A percentile compares a stretch with the other conserved stretches of the same genome.
These are phyloP conservation scores for Nissolia schottii DNA, from an alignment of 306 rosid genomes.

Conservation along the genomic window DNA sequence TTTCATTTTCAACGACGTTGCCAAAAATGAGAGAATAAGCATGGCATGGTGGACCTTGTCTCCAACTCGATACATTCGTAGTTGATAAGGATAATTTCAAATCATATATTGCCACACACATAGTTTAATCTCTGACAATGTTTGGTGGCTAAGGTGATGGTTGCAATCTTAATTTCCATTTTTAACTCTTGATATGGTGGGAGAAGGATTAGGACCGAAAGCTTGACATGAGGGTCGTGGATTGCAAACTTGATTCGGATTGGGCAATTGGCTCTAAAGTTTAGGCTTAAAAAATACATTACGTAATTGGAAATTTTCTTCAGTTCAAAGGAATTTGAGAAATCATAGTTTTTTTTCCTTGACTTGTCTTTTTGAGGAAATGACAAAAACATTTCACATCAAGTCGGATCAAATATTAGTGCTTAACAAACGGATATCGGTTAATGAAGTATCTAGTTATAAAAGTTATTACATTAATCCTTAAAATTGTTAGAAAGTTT, in stretches of 20 bases:
- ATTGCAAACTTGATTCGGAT: neutral
- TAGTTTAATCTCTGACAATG: neutral
- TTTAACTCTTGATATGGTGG: constrained; percentile 3
- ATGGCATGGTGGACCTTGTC: constrained; percentile 3
- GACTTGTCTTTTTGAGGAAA: neutral
- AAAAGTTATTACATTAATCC: no score
- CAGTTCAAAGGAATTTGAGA: constrained; percentile 28
- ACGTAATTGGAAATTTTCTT: constrained; percentile 38
- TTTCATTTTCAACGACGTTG: neutral
- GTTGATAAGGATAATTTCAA: neutral
- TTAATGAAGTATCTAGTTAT: neutral
- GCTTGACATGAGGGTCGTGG: neutral
- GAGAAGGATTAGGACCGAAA: neutral
- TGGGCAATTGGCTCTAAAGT: constrained; percentile 7
- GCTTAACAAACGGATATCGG: neutral
- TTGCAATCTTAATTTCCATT: constrained; percentile 10
- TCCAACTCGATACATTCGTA: neutral
- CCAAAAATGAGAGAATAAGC: neutral
- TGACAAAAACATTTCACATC: constrained; percentile 4
- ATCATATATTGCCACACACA: neutral
- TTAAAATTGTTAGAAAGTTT: no score
- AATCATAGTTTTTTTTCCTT: neutral
- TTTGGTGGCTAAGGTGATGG: constrained; percentile 23
- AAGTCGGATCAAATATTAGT: neutral
- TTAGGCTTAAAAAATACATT: constrained; percentile 1